Base-by-base conservation (phyloP, 75 land plant species). In the Ceratopteris richardii region DNA sequence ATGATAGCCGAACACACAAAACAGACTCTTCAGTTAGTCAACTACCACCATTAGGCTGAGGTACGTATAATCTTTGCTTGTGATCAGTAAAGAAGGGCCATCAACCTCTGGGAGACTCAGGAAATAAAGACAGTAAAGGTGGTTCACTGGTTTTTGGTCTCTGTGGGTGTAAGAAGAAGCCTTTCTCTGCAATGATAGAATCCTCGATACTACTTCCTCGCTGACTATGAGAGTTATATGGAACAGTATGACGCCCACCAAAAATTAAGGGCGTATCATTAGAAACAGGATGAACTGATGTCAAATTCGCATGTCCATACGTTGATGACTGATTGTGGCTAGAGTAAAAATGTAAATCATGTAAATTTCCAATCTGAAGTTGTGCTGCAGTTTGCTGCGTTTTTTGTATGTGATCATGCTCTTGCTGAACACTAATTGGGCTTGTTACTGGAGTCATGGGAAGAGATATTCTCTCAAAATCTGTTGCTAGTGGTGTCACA, bases 381-480 rank as follows among this genome's bases (percentile, higher is more conserved):
- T 4, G 37, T 4, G 37, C 37, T 33, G 37, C 3, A 3, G 37
- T 4, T 33, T 3, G 37, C 37, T 3, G 37, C 9, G 37, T 33
- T n/a, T n/a, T n/a, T 9, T 33, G 37, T 33, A 33, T 9, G 9
- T 33, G 3, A 33, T 33, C 9, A 33, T 9, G 37, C 9, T 33
- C 37, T 9, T 33, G 37, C 37, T 46, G 50, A 4, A 4, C 37
- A 33, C 37, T 33, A 4, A 9, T 9, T 4, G 37, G 48, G 48
- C 48, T 46, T 4, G 14, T 14, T 17, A 20, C 17, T 2, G 48
- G 48, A 5, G 48, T 46, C n/a, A 4, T 17, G 1, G 48, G 48
- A 17, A 46, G 48, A 20, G 14, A 46, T 2, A 46, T 46, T 20
- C 17, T 46, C 48, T 46, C 48, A 46, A 46, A 46, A 46, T 46